A percentile compares a stretch with the other conserved stretches of the same genome.
phyloP scores from a whole-genome alignment of 768 basidiomycete genomes.

The Russula sp. region DNA sequence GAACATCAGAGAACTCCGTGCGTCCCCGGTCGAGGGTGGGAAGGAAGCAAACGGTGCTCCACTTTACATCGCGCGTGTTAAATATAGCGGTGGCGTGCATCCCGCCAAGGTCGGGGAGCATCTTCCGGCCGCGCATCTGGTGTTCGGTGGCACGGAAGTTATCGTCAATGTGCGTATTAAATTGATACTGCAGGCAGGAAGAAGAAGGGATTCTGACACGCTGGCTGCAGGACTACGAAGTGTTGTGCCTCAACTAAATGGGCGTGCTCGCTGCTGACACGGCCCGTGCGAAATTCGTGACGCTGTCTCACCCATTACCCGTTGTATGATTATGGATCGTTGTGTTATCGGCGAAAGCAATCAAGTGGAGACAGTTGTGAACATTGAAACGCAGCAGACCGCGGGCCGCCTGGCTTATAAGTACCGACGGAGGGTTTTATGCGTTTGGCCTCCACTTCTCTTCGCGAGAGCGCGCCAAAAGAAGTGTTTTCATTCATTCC shows the following conservation, averaged over 20 bases:
- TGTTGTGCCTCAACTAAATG: constrained; percentile 32
- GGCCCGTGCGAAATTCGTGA: not conserved
- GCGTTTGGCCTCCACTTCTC: too few relatives aligned
- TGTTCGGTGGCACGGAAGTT: constrained; percentile 46
- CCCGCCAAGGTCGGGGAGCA: constrained; percentile 60
- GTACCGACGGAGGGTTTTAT: too few relatives aligned
- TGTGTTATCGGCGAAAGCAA: not conserved
- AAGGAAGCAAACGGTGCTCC: constrained; percentile 52
- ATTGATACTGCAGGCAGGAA: not conserved
- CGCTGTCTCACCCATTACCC: not conserved
- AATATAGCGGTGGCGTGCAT: constrained; percentile 42
- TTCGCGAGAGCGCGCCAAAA: not conserved
- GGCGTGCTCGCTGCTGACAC: not conserved
- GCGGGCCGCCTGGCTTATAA: too few relatives aligned
- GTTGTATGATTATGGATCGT: not conserved
- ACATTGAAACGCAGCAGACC: not conserved
- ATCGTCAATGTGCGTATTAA: constrained; percentile 37
- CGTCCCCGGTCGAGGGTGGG: constrained; percentile 59
- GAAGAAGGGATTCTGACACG: not conserved
- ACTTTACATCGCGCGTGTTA: constrained; percentile 55
- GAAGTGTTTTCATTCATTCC: not conserved
- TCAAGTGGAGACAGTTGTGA: not conserved
- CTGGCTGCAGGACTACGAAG: constrained; percentile 32
- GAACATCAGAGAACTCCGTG: constrained; percentile 35
- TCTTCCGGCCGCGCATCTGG: constrained; percentile 45